A percentile compares a stretch with the other conserved stretches of the same genome.
phyloP scores from a whole-genome alignment of 371 early-diverging fungal genomes.

The Nematocida ausubeli region DNA sequence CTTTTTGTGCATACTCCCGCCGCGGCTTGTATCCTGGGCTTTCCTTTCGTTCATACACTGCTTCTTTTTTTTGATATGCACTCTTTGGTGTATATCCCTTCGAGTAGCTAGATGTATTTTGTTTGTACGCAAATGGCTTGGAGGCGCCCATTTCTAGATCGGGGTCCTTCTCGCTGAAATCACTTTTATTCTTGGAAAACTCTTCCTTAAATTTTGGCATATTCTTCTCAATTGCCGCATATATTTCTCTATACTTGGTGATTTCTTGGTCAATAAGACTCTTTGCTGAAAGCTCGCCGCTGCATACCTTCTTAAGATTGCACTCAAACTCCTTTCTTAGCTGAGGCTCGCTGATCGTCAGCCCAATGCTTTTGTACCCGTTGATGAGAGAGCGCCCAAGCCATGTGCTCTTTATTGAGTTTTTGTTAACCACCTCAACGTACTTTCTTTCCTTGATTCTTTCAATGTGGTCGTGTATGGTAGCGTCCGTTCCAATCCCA shows the following conservation, averaged over 20 bases:
- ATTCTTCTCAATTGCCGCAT: conserved; percentile 71
- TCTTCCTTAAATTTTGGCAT: conserved; percentile 71
- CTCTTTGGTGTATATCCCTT: neutral
- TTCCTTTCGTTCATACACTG: neutral
- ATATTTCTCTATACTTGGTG: conserved; percentile 58
- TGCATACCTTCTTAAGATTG: conserved; percentile 72
- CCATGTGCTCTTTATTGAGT: conserved; percentile 74
- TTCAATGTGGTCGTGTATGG: conserved; percentile 95
- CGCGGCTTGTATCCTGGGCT: neutral
- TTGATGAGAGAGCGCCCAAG: conserved; percentile 83
- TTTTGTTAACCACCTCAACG: conserved; percentile 71
- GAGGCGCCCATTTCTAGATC: neutral
- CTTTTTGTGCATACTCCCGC: neutral
- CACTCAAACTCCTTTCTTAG: conserved; percentile 67
- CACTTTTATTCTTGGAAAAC: conserved; percentile 32
- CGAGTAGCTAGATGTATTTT: neutral
- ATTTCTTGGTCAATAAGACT: conserved; percentile 62
- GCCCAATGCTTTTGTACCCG: conserved; percentile 74
- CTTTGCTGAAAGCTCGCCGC: conserved; percentile 43
- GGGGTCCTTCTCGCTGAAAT: neutral
- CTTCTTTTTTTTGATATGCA: neutral
- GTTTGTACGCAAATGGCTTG: neutral
- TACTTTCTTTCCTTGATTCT: conserved; percentile 85
- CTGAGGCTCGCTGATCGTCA: conserved; percentile 70
- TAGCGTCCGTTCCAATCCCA: conserved; percentile 98